Evolutionary conservation across 2,329 filamentous ascomycete species (phyloP).

Genomic region (Apiospora kogelbergensis): DNA sequence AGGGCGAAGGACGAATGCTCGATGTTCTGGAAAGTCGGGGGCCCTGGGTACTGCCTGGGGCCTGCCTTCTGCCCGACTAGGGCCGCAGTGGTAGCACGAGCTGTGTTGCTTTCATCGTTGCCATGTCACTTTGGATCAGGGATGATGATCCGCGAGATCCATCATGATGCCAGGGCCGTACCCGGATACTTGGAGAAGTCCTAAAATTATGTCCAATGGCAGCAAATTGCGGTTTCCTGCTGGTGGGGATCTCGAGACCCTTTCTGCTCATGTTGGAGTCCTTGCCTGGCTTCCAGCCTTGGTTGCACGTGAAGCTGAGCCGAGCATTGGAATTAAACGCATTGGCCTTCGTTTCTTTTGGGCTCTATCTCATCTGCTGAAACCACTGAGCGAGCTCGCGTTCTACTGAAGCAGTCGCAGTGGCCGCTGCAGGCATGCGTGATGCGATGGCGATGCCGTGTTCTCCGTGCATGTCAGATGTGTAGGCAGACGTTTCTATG

Average conservation of each 20-base stretch:
- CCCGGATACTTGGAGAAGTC: conserved; percentile 8
- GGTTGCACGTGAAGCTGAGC: not conserved
- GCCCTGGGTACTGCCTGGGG: not conserved
- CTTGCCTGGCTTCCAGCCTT: not conserved
- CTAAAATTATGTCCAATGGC: conserved; percentile 4
- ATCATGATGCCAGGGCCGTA: conserved; percentile 5
- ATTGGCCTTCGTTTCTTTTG: not conserved
- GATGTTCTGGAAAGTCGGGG: not conserved
- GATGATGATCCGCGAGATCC: conserved; percentile 7
- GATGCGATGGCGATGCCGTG: too few relatives aligned
- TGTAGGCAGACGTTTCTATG: not conserved
- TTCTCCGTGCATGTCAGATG: not conserved
- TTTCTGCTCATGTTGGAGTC: not conserved
- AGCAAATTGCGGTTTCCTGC: conserved; percentile 5
- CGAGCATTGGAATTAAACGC: not conserved
- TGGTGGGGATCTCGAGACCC: not conserved
- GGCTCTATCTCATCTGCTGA: not conserved
- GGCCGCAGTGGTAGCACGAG: not conserved
- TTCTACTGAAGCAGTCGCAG: too few relatives aligned
- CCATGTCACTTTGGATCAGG: conserved; percentile 1
- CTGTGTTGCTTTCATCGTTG: not conserved
- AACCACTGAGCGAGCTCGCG: not conserved
- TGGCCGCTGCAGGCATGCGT: too few relatives aligned
- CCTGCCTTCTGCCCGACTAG: not conserved
- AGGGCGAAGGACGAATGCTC: not conserved